Evolutionary conservation across 179 eudicot genomes (phyloP).

Genomic region (Corrigiola litoralis): DNA sequence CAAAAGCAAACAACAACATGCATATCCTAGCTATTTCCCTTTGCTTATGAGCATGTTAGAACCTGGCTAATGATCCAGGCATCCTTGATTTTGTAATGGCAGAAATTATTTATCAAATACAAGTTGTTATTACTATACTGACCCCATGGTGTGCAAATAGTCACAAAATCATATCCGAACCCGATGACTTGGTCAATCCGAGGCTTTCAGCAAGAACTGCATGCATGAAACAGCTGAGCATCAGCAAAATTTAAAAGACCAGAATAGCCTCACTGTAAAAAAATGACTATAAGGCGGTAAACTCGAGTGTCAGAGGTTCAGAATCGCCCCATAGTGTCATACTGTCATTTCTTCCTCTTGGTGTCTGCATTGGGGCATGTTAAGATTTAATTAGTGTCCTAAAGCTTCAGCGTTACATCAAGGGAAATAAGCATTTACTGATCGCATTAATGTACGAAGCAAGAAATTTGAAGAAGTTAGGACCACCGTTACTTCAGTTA

Average conservation of each 20-base stretch:
- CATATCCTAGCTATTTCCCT: no score
- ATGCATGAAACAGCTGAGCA: constrained; percentile 25
- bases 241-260: constrained; percentile 11
- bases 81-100: no score
- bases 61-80: no score
- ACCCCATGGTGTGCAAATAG: not conserved
- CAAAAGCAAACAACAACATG: no score
- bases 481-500: constrained; percentile 18
- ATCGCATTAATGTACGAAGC: not conserved
- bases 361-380: constrained; percentile 14
- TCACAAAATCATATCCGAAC: not conserved
- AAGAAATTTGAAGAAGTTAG: not conserved
- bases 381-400: constrained; percentile 19
- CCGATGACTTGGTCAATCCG: constrained; percentile 24
- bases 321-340: no score
- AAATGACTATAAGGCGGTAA: constrained; percentile 1
- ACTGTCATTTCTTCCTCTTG: not conserved
- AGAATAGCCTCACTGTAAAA: not conserved
- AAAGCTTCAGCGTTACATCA: constrained; percentile 43
- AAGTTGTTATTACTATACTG: no score
- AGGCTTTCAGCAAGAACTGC: constrained; percentile 21
- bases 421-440: constrained; percentile 19
- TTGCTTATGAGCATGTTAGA: no score
- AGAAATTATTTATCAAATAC: no score
- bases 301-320: constrained; percentile 13